Conservation (phyloP, 176 grass and related monocot species). For the Hyparrhenia diplandra region DNA sequence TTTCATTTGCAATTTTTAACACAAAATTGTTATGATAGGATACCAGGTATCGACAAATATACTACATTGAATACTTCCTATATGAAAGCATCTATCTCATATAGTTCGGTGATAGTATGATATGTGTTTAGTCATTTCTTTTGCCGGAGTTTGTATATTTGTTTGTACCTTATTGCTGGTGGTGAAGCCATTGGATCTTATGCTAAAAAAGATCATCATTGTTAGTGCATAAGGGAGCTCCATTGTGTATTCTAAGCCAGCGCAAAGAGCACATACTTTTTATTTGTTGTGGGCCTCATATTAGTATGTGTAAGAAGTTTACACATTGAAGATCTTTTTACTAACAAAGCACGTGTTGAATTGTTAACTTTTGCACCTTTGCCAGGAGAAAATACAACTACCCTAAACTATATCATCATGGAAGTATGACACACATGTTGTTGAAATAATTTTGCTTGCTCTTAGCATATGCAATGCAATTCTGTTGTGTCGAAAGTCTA, state of each 20-base stretch:
- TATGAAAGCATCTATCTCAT: neutral
- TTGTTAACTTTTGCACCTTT: too few species aligned
- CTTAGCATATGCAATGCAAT: too few species aligned
- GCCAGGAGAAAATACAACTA: too few species aligned
- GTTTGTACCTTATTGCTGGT: neutral
- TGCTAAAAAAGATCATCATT: neutral
- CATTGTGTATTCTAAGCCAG: too few species aligned
- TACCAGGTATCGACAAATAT: conserved; percentile 5
- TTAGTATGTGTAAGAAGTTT: too few species aligned
- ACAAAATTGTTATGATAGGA: conserved; percentile 2
- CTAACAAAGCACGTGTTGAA: too few species aligned
- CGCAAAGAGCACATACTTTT: neutral
- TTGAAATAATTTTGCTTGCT: too few species aligned
- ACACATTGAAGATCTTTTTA: too few species aligned
- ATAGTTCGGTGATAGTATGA: neutral
- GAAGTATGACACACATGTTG: too few species aligned
- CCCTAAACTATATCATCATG: too few species aligned
- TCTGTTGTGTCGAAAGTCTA: too few species aligned
- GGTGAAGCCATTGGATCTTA: neutral
- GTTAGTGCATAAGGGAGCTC: too few species aligned
- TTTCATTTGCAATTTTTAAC: conserved; percentile 1
- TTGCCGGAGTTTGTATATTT: neutral
- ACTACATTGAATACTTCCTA: neutral
- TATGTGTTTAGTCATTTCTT: neutral
- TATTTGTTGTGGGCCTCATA: neutral